These are phyloP conservation scores for Straminergon stramineum DNA, from an alignment of 225 moss, liverwort and hornwort genomes.

Conservation along the genomic window DNA sequence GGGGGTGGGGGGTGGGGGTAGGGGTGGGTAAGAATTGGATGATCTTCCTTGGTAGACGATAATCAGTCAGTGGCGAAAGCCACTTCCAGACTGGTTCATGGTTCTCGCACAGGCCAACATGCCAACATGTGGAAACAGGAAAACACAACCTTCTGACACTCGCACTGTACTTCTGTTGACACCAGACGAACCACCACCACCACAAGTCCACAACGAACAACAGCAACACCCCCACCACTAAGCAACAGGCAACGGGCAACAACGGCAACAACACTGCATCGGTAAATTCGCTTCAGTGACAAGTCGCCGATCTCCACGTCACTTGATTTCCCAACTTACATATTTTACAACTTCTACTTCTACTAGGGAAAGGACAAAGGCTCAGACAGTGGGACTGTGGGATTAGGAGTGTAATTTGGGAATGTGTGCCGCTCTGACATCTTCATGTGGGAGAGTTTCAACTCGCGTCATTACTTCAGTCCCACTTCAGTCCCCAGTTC, in stretches of 20 bases:
- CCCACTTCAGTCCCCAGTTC: background rate
- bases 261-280: background rate
- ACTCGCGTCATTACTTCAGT: background rate
- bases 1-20: too few relatives aligned
- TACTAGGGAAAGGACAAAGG: background rate
- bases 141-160: constrained; percentile 13
- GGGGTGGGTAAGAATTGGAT: background rate
- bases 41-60: constrained; percentile 5
- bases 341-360: background rate
- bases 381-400: background rate
- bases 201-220: background rate
- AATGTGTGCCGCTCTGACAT: constrained; percentile 13
- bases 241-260: background rate
- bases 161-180: background rate
- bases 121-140: constrained; percentile 4
- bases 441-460: constrained; percentile 8
- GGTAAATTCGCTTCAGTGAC: background rate
- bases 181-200: background rate
- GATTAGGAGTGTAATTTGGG: background rate
- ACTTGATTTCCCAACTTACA: background rate
- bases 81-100: background rate
- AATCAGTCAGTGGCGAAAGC: background rate
- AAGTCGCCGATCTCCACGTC: constrained; percentile 1
- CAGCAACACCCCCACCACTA: background rate
- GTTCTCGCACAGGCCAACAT: background rate